These are phyloP conservation scores for Penicillium sp. DNA, from an alignment of 2,329 filamentous ascomycete genomes.

Conservation along the genomic window DNA sequence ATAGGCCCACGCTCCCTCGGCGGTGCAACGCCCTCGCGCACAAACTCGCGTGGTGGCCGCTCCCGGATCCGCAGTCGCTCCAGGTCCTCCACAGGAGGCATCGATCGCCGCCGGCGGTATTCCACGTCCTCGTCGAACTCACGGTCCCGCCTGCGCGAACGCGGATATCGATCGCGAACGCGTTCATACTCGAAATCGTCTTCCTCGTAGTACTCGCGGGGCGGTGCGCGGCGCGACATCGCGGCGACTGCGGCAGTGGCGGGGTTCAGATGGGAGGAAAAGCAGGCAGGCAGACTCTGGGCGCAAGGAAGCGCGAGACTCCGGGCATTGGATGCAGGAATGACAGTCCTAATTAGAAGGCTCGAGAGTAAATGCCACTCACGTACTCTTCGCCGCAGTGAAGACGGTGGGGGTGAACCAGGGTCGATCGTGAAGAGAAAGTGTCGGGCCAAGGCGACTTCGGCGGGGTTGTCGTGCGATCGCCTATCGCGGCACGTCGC, in stretches of 20 bases:
- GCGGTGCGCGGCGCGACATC: constrained; percentile 34
- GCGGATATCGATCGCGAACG: constrained; percentile 23
- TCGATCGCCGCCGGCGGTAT: constrained; percentile 31
- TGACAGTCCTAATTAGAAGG: too few relatives aligned
- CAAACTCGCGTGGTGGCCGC: constrained; percentile 33
- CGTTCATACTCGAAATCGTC: constrained; percentile 27
- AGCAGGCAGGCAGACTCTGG: too few relatives aligned
- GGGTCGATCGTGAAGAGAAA: background rate
- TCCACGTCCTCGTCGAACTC: constrained; percentile 31
- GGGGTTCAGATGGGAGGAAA: too few relatives aligned
- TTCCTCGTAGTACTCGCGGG: constrained; percentile 33
- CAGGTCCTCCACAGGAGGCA: constrained; percentile 45
- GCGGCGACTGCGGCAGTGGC: background rate
- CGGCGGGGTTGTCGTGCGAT: background rate
- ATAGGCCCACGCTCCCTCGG: constrained; percentile 31
- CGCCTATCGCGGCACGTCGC: background rate
- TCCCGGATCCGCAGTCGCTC: constrained; percentile 43
- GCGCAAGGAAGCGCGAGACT: too few relatives aligned
- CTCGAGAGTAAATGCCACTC: too few relatives aligned
- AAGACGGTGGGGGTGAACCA: background rate
- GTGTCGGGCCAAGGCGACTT: background rate
- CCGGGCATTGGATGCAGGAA: too few relatives aligned
- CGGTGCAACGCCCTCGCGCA: constrained; percentile 34
- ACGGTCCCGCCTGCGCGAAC: constrained; percentile 26
- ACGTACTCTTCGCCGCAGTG: too few relatives aligned